A percentile compares a stretch with the other conserved stretches of the same genome.
These are phyloP conservation scores for Pythium rishiriense DNA, from an alignment of 352 stramenopile species.

Conservation along the genomic window DNA sequence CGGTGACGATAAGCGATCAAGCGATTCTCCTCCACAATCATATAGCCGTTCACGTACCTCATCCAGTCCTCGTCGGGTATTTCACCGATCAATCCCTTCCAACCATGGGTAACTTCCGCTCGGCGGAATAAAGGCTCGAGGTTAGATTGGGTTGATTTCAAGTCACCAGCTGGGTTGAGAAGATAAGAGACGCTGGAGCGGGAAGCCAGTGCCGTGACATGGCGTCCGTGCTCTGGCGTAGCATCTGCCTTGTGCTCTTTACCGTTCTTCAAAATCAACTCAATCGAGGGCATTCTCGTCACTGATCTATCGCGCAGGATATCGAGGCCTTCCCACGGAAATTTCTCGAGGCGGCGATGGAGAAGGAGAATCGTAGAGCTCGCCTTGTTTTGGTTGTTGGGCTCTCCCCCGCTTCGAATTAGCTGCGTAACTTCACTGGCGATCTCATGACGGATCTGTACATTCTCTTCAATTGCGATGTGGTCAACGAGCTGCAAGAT, in stretches of 20 bases:
- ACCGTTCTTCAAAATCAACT: constrained; percentile 46
- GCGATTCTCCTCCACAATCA: no score
- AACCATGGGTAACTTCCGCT: constrained; percentile 39
- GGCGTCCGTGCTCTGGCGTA: not conserved
- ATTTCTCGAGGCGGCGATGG: constrained; percentile 60
- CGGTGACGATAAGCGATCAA: not conserved
- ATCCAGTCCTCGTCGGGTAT: constrained; percentile 51
- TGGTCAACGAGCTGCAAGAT: constrained; percentile 22
- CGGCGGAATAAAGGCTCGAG: constrained; percentile 50
- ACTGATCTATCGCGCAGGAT: constrained; percentile 45
- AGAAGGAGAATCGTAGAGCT: constrained; percentile 64
- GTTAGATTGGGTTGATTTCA: constrained; percentile 62
- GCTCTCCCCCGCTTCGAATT: not conserved
- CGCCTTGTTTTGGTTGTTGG: not conserved
- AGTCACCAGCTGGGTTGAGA: constrained; percentile 75
- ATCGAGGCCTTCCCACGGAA: constrained; percentile 83
- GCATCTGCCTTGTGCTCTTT: constrained; percentile 22
- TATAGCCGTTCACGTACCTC: constrained; percentile 33
- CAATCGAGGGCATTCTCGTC: constrained; percentile 76
- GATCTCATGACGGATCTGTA: constrained; percentile 6
- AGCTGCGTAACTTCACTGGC: constrained; percentile 1
- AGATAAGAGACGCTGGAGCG: constrained; percentile 48
- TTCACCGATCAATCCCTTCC: constrained; percentile 52
- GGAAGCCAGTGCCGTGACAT: not conserved
- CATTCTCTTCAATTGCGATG: constrained; percentile 25